Conservation (phyloP, 2,329 filamentous ascomycete species). For the Purpureocillium lavendulum region DNA sequence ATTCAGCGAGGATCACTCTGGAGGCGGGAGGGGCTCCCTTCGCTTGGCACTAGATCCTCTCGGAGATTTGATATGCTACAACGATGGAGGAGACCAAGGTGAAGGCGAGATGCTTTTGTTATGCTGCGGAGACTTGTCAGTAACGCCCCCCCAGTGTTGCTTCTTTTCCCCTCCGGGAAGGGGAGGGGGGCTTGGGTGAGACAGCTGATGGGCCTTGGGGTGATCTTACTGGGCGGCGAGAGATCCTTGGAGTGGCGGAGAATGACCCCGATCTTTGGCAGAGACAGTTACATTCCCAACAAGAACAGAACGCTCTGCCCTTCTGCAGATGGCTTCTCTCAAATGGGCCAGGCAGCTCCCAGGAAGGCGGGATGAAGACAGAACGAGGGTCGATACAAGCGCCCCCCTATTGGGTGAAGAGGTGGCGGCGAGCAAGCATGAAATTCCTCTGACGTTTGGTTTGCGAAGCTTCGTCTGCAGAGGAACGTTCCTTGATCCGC, state of each 20-base stretch:
- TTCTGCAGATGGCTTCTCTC: constrained; percentile 10
- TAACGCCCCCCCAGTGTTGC: constrained; percentile 22
- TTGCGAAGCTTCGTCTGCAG: not conserved
- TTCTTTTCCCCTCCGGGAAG: constrained; percentile 17
- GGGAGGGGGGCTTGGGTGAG: constrained; percentile 25
- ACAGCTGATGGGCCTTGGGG: constrained; percentile 20
- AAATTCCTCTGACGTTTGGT: no score
- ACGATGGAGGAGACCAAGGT: constrained; percentile 18
- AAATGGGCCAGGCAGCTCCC: constrained; percentile 14
- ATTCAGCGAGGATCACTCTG: constrained; percentile 20
- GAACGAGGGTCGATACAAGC: constrained; percentile 13
- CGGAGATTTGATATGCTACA: constrained; percentile 30
- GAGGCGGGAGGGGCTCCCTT: constrained; percentile 17
- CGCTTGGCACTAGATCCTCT: constrained; percentile 17
- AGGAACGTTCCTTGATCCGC: constrained; percentile 10
- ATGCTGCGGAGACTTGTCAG: constrained; percentile 20
- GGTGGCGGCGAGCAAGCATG: no score
- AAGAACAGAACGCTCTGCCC: constrained; percentile 16
- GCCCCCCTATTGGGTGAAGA: constrained; percentile 10
- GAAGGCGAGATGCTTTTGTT: constrained; percentile 20
- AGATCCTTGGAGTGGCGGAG: constrained; percentile 23
- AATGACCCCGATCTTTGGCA: constrained; percentile 24
- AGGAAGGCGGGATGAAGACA: constrained; percentile 8
- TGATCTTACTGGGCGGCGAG: constrained; percentile 23
- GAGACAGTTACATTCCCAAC: constrained; percentile 30